phyloP scores from a whole-genome alignment of 2,329 filamentous ascomycete genomes.

The Tolypocladium ophioglossoides region DNA sequence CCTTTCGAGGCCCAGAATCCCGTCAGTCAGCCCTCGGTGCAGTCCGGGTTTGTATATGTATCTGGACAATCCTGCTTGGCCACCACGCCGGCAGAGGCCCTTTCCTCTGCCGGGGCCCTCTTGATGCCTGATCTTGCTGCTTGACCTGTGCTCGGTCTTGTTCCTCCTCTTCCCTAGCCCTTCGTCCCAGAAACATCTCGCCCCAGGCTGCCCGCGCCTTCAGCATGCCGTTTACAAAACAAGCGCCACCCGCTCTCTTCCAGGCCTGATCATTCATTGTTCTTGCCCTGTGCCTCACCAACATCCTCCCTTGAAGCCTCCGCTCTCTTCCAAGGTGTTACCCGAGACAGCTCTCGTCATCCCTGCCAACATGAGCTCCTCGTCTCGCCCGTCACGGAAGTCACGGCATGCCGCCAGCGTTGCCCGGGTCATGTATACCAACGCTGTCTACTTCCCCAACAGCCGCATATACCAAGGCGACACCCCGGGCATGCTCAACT shows the following conservation, averaged over 20 bases:
- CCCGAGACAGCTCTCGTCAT: background rate
- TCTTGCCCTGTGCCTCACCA: background rate
- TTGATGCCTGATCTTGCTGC: conserved; percentile 14
- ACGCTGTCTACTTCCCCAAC: conserved; percentile 81
- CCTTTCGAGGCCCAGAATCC: background rate
- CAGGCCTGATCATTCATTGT: background rate
- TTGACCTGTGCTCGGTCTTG: background rate
- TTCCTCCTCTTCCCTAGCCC: conserved; percentile 4
- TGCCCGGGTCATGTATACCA: conserved; percentile 46
- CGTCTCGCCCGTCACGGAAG: conserved; percentile 31
- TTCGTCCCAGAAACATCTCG: conserved; percentile 4
- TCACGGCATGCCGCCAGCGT: conserved; percentile 34
- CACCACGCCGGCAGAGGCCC: conserved; percentile 2
- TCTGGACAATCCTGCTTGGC: conserved; percentile 12
- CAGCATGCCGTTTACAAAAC: conserved; percentile 10
- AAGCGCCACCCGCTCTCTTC: background rate
- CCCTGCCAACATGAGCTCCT: conserved; percentile 24
- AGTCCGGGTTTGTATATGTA: conserved; percentile 11
- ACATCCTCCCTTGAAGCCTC: background rate
- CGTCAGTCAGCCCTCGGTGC: background rate
- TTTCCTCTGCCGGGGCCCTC: conserved; percentile 5
- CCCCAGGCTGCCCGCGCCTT: background rate
- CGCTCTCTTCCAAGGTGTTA: background rate
- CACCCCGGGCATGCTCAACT: conserved; percentile 63
- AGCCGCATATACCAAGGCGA: conserved; percentile 62